Conservation (phyloP, 768 basidiomycete genomes). For the Pleurotus sapidus region DNA sequence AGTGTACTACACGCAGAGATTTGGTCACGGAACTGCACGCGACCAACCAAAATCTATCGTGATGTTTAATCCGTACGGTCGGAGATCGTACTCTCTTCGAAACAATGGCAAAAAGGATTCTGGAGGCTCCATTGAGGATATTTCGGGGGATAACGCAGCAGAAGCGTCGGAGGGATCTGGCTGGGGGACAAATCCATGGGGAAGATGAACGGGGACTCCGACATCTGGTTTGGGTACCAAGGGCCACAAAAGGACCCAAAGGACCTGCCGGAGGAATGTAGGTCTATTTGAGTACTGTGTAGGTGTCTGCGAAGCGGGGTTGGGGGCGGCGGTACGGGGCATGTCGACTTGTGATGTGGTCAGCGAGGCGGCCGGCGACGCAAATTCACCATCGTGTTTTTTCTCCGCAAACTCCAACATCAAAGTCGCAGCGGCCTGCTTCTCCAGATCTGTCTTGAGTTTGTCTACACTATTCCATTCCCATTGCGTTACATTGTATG, state of each 20-base stretch:
- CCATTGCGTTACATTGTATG: conserved; percentile 76
- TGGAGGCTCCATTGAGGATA: not conserved
- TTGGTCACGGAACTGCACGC: not conserved
- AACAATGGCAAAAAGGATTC: conserved; percentile 22
- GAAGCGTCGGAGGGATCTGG: not conserved
- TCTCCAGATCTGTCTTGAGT: conserved; percentile 37
- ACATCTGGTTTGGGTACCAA: not conserved
- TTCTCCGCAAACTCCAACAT: conserved; percentile 10
- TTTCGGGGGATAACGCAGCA: not conserved
- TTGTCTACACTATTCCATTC: conserved; percentile 62
- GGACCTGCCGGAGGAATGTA: not conserved
- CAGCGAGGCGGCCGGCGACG: conserved; percentile 9
- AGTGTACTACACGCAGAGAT: not conserved
- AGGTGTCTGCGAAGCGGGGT: not conserved
- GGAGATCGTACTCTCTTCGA: conserved; percentile 66
- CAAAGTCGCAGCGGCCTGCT: conserved; percentile 24
- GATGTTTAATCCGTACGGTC: conserved; percentile 68
- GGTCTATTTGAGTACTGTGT: not conserved
- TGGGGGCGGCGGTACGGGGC: not conserved
- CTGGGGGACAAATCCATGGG: not conserved
- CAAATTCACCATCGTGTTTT: conserved; percentile 5
- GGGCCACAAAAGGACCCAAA: not conserved
- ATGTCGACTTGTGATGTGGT: not conserved
- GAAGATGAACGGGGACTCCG: not conserved
- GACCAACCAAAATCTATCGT: conserved; percentile 77